Base-by-base conservation (phyloP, 2,329 filamentous ascomycete genomes). In the Orbilia ellipsospora region DNA sequence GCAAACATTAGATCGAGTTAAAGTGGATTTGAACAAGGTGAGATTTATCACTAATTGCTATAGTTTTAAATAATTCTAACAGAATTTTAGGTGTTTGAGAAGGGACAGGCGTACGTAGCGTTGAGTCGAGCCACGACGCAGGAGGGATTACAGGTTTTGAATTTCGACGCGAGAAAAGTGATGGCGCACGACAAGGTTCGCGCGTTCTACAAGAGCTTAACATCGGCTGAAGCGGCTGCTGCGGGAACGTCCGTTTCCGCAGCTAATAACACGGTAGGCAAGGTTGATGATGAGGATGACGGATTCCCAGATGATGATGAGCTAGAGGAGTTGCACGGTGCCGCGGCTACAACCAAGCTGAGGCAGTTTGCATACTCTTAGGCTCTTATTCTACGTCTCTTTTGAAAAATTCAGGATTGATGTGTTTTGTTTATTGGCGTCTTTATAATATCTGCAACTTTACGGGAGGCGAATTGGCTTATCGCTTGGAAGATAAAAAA, bases 31-130 rank as follows among this genome's bases (percentile, higher is more conserved):
- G 0, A 92, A 93, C 31, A 91, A 89, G 77, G 92, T 77, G 59
- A 40, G 63, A 40, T 45, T 15, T 15, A 8, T 48, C 12, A 50
- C 60, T 59, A 12, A 31, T 20, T 23, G 26, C 40, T 50, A 12
- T 13, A 16, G 5, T 36, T 36, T 36, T 36, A 4, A 16, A 13
- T 40, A 40, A 40, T 13, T 6, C 52, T 42, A 16, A 36, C 61
- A 66, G 51, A 10, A 51, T 2, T n/a, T 18, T 16, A 75, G 72
- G 60, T 97, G 0, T 99, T 99, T 80, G 95, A 99, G 82, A 97
- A 97, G 82, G 95, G 95, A 0, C 95, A 99, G 82, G 95, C 95
- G 4, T 99, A 99, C 81, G 95, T 99, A 61, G 95, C 95, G 61
- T 88, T 99, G 13, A 96, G 92, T 85, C 92, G 95, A 83, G 95